A percentile compares a stretch with the other conserved stretches of the same genome.
phyloP scores from a whole-genome alignment of 192 early-diverging fungal genomes.

The Mortierella alpina region DNA sequence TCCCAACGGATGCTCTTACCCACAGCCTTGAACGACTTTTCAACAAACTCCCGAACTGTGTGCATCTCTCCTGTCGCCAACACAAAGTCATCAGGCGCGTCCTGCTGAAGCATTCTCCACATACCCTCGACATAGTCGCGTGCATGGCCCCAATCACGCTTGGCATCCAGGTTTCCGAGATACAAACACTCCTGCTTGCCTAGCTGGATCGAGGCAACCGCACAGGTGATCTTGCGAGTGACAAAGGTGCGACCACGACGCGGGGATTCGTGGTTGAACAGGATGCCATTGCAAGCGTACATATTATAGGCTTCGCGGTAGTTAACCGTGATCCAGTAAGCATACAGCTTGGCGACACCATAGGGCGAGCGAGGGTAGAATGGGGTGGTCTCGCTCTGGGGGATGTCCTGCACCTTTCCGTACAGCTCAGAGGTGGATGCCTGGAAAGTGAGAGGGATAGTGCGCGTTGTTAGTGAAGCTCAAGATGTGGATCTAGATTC shows the following conservation, averaged over 20 bases:
- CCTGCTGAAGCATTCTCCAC: slow-evolving; percentile 87
- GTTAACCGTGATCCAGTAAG: slow-evolving; percentile 84
- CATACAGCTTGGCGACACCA: slow-evolving; percentile 85
- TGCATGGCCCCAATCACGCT: slow-evolving; percentile 86
- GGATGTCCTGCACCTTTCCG: slow-evolving; percentile 81
- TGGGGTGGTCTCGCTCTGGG: slow-evolving; percentile 83
- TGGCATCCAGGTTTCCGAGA: slow-evolving; percentile 82
- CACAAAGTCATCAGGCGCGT: slow-evolving; percentile 77
- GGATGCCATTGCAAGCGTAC: slow-evolving; percentile 83
- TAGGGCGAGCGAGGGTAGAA: slow-evolving; percentile 87
- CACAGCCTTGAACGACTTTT: slow-evolving; percentile 77
- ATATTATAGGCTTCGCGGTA: slow-evolving; percentile 84
- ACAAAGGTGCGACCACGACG: slow-evolving; percentile 81
- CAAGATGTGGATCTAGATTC: no score
- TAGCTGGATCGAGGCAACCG: slow-evolving; percentile 78
- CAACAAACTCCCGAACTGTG: slow-evolving; percentile 79
- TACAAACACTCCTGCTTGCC: slow-evolving; percentile 76
- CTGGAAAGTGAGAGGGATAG: slow-evolving; percentile 35
- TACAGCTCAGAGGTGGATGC: slow-evolving; percentile 82
- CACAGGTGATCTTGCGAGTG: slow-evolving; percentile 81
- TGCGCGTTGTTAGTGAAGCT: neutral
- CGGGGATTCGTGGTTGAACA: slow-evolving; percentile 85
- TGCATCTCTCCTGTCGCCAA: slow-evolving; percentile 86
- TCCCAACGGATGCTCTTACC: slow-evolving; percentile 73
- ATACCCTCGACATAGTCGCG: slow-evolving; percentile 83